Evolutionary conservation across 1,284 basidiomycete genomes (phyloP).

Genomic region (Inonotus hispidus): DNA sequence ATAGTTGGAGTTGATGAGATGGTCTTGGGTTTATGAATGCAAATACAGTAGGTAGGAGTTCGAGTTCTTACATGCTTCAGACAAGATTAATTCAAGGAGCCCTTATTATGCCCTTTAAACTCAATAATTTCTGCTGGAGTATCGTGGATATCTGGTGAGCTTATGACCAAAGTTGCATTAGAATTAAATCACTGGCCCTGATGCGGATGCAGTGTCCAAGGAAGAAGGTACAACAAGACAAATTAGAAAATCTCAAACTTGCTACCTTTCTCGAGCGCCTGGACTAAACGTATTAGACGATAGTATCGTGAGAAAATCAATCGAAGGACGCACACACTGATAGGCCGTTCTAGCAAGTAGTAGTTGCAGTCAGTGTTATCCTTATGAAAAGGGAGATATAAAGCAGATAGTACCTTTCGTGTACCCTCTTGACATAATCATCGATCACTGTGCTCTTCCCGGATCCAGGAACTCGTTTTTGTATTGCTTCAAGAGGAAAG

Average conservation of each 20-base stretch:
- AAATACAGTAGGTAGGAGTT: too few relatives aligned
- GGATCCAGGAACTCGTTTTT: constrained; percentile 14
- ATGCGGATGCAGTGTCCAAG: background rate
- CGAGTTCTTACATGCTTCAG: too few relatives aligned
- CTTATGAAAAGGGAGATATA: background rate
- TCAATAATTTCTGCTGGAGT: too few relatives aligned
- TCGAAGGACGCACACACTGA: constrained; percentile 24
- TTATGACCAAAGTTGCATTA: too few relatives aligned
- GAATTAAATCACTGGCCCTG: too few relatives aligned
- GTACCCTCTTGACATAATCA: constrained; percentile 29
- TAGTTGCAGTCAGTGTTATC: background rate
- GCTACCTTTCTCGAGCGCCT: constrained; percentile 17
- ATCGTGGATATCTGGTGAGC: too few relatives aligned
- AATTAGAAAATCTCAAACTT: constrained; percentile 3
- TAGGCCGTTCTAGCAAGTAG: constrained; percentile 26
- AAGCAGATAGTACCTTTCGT: constrained; percentile 26
- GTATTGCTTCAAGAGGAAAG: constrained; percentile 31
- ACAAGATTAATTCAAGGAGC: too few relatives aligned
- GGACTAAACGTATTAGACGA: background rate
- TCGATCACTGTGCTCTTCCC: constrained; percentile 24
- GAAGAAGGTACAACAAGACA: background rate
- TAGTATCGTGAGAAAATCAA: background rate
- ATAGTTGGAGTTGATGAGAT: too few relatives aligned
- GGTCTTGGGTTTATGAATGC: too few relatives aligned
- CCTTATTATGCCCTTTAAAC: too few relatives aligned